phyloP scores from a whole-genome alignment of 169 alveolate species.

The Eimeria sp. region DNA sequence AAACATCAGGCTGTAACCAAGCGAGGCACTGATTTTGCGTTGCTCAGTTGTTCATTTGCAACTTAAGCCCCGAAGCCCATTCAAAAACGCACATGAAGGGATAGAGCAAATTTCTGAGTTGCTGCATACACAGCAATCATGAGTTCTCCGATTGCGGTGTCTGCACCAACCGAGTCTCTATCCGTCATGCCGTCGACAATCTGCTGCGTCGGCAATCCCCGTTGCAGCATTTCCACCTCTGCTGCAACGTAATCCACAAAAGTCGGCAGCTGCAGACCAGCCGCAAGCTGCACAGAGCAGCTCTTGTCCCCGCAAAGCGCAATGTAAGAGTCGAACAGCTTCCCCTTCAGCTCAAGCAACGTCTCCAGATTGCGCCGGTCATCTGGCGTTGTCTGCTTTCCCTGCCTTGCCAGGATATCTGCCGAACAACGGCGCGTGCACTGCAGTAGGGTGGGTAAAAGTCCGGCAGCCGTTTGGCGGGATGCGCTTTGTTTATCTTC shows the following conservation, averaged over 20 bases:
- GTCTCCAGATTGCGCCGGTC: neutral
- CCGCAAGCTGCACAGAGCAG: slow-evolving; percentile 72
- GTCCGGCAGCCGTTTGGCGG: slow-evolving; percentile 62
- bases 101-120: slow-evolving; percentile 55
- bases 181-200: neutral
- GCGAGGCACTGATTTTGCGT: neutral
- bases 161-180: slow-evolving; percentile 1
- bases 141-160: slow-evolving; percentile 45
- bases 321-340: slow-evolving; percentile 43
- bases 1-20: neutral
- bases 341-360: slow-evolving; percentile 12
- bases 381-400: neutral
- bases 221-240: slow-evolving; percentile 52
- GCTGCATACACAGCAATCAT: slow-evolving; percentile 70
- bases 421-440: slow-evolving; percentile 53
- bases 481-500: slow-evolving; percentile 45
- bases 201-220: neutral
- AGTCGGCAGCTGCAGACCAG: slow-evolving; percentile 71
- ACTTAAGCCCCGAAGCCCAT: neutral
- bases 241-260: slow-evolving; percentile 71
- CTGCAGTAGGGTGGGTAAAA: slow-evolving; percentile 41
- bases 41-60: neutral
- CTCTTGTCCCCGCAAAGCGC: slow-evolving; percentile 67
- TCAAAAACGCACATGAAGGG: slow-evolving; percentile 41
- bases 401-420: neutral